Conservation (phyloP, 768 basidiomycete genomes). For the Leucogyrophana mollusca region DNA sequence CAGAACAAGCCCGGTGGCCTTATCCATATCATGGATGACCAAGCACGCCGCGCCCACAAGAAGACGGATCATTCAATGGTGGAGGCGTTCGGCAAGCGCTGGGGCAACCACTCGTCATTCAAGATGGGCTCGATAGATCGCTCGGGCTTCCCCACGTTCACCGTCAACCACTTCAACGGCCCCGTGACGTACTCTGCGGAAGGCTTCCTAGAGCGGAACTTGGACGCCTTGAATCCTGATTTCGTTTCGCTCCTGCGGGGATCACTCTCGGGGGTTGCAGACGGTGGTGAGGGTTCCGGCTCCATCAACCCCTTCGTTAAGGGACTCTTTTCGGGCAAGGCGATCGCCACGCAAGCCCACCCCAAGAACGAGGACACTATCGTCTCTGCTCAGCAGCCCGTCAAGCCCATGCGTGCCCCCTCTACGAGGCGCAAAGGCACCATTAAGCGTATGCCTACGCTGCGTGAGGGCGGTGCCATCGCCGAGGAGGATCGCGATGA, state of each 20-base stretch:
- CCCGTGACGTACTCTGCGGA: slow-evolving; percentile 91
- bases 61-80: slow-evolving; percentile 95
- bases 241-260: slow-evolving; percentile 89
- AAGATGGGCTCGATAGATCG: slow-evolving; percentile 76
- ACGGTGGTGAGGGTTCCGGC: slow-evolving; percentile 66
- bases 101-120: slow-evolving; percentile 93
- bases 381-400: slow-evolving; percentile 88
- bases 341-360: slow-evolving; percentile 90
- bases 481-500: slow-evolving; percentile 52
- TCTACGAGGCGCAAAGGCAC: slow-evolving; percentile 83
- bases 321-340: slow-evolving; percentile 82
- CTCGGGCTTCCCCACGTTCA: slow-evolving; percentile 83
- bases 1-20: slow-evolving; percentile 88
- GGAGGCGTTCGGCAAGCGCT: slow-evolving; percentile 90
- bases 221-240: slow-evolving; percentile 88
- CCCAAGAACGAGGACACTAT: slow-evolving; percentile 94
- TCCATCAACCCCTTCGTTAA: slow-evolving; percentile 91
- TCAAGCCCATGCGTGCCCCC: slow-evolving; percentile 92
- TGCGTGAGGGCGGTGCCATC: slow-evolving; percentile 27
- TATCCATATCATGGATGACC: slow-evolving; percentile 97
- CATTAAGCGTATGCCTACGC: slow-evolving; percentile 47
- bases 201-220: slow-evolving; percentile 83
- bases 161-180: slow-evolving; percentile 88
- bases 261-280: slow-evolving; percentile 27
- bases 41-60: slow-evolving; percentile 80